phyloP scores from a whole-genome alignment of 2,329 filamentous ascomycete genomes.

The Colletotrichum sp. region DNA sequence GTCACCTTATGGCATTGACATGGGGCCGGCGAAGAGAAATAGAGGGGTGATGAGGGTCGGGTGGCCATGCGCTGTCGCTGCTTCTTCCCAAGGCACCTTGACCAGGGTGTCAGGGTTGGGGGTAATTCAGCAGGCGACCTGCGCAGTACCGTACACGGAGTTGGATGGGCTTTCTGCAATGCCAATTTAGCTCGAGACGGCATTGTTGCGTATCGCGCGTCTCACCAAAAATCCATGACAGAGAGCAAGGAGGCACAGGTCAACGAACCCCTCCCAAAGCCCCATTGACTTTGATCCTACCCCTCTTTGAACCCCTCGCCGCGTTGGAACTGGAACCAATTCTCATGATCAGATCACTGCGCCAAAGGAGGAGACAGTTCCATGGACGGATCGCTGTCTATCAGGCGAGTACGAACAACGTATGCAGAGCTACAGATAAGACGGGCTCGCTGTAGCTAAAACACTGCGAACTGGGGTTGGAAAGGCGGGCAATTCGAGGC shows the following conservation, averaged over 20 bases:
- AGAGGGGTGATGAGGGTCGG: not conserved
- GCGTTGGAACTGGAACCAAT: not conserved
- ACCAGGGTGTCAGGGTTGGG: not conserved
- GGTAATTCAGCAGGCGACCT: no score
- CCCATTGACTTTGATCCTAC: not conserved
- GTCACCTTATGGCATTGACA: not conserved
- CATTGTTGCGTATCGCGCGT: conserved; percentile 8
- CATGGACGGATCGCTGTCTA: not conserved
- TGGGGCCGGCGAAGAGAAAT: not conserved
- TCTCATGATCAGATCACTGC: not conserved
- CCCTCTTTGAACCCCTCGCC: not conserved
- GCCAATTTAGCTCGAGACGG: not conserved
- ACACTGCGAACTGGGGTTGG: not conserved
- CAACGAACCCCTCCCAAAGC: not conserved
- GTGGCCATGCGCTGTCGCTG: not conserved
- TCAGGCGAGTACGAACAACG: not conserved
- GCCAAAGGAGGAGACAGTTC: not conserved
- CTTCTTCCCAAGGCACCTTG: not conserved
- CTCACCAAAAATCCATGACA: not conserved
- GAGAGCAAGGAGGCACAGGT: not conserved
- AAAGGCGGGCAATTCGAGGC: not conserved
- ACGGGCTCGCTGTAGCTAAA: not conserved
- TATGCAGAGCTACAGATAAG: not conserved
- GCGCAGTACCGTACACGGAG: not conserved
- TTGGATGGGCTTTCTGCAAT: not conserved